Evolutionary conservation across 441 rosid species (phyloP).

Genomic region (Brassica balearica): DNA sequence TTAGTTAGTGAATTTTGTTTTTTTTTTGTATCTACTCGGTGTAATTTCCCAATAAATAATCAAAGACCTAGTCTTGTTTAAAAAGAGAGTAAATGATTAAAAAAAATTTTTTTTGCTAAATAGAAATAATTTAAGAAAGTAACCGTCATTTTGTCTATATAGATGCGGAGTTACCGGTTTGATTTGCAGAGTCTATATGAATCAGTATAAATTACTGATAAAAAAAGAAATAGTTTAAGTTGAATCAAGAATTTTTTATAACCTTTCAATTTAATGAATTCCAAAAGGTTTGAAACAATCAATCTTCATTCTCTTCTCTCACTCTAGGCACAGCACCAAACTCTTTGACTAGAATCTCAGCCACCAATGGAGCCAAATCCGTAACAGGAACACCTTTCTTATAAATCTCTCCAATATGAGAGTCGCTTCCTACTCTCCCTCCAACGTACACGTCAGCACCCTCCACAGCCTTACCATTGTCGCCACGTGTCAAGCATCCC

Average conservation of each 20-base stretch:
- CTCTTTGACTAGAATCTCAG: slow-evolving; percentile 69
- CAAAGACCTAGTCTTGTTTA: too few relatives aligned
- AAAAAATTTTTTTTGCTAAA: too few relatives aligned
- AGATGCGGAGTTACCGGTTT: too few relatives aligned
- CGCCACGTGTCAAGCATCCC: slow-evolving; percentile 94
- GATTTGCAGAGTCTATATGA: too few relatives aligned
- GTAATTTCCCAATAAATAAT: too few relatives aligned
- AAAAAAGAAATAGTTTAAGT: background rate
- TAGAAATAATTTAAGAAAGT: too few relatives aligned
- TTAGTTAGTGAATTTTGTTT: too few relatives aligned
- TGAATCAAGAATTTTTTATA: background rate
- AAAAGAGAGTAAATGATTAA: too few relatives aligned
- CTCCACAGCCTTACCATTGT: slow-evolving; percentile 71
- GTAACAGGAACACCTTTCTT: slow-evolving; percentile 87
- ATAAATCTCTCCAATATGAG: slow-evolving; percentile 77
- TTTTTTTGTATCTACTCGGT: too few relatives aligned
- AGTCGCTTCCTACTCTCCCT: slow-evolving; percentile 84
- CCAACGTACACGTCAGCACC: slow-evolving; percentile 88
- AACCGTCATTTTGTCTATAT: too few relatives aligned
- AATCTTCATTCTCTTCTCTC: slow-evolving; percentile 84
- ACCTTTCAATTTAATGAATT: background rate
- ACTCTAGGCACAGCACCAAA: slow-evolving; percentile 89
- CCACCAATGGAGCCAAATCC: slow-evolving; percentile 80
- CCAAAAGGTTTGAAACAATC: slow-evolving; percentile 31
- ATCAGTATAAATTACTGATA: too few relatives aligned